Base-by-base conservation (phyloP, 441 rosid species). In the Jatropha multifida region DNA sequence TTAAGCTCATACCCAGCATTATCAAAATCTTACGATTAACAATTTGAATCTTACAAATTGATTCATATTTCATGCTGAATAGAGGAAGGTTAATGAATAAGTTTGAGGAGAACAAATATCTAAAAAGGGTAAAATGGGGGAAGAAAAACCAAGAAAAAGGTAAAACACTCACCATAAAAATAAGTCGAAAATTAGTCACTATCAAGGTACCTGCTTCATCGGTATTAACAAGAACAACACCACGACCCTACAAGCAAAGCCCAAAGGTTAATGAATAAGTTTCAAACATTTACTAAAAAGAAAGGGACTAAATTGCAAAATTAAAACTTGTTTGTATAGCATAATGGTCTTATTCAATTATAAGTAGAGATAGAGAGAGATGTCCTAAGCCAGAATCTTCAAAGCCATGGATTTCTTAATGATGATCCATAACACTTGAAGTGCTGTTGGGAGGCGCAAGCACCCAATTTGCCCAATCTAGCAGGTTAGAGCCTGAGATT, bases 141-240 rank as follows among this genome's bases (percentile, higher is more conserved):
- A 44, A 37, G 18, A 10, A 15, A 44, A 42, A 11, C 32, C 32
- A 32, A 44, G 48, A 44, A 71, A 0, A 46, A 23, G 44, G 2
- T 26, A 41, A 49, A 65, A 44, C 46, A 84, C 96, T 85, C 81
- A 96, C 99, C 94, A 96, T 79, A 84, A 94, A 96, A 76, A 96
- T 87, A 80, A 94, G 83, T 62, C 99, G 97, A 77, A 90, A 94
- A 79, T 94, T 96, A 32, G 99, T 94, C 80, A 96, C 86, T 73
- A 93, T 70, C 78, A 96, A 84, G 59, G 90, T 92, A 71, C 99
- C 98, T 8, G 97, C 93, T 76, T 85, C 87, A 81, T 89, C 93
- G 12, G 80, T 91, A 81, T 96, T 96, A 75, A 96, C 82, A 82
- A 96, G 97, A 80, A 90, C 92, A 76, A 90, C 97, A 52, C 98